Evolutionary conservation across 2,329 filamentous ascomycete genomes (phyloP), one percentile per base, ranked within the genome.

Genomic region (Teratosphaeria epicoccoides): DNA sequence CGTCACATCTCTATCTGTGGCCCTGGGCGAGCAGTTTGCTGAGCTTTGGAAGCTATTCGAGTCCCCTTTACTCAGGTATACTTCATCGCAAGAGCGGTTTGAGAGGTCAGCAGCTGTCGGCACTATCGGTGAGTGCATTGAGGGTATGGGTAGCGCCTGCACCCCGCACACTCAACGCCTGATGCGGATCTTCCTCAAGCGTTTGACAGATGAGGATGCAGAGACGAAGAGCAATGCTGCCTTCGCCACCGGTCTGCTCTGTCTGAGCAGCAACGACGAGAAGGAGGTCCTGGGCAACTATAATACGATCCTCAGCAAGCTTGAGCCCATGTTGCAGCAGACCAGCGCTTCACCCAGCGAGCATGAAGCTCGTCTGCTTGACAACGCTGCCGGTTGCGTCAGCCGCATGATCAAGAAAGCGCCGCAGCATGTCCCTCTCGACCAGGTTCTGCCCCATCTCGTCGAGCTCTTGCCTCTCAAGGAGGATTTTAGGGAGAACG

Each of bases 31-130:
- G 22, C 82, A 83, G 60, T 97, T 96, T 63, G 78, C 79, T 51
- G 85, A 95, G 74, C 76, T 96, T 56, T 97, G 89, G 88, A 94
- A 95, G 77, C 83, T 95, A 62, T 95, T 96, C 60, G 87, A 95
- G 76, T 91, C 93, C 77, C 87, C 86, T 33, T 79, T 97, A 61
- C 75, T 95, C 66, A 91, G 88, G 73, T 93, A 89, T 63, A 85
- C 88, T 49, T 87, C 85, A 67, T 91, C 88, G 56, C 84, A 85
- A 59, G 90, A 96, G 70, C 77, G 85, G 47, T 83, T 88, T 33
- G 91, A 97, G 76, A 86, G 93, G 49, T 90, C 86, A 28, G 89
- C 89, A 20, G 87, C 90, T 46, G 86, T 96, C 20, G 93, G 93
- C 61, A 88, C 91, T 50, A 85, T 97, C 57, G 91, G 91, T 24